Evolutionary conservation across 2,329 filamentous ascomycete genomes (phyloP).

Genomic region (Ascochyta lentis): DNA sequence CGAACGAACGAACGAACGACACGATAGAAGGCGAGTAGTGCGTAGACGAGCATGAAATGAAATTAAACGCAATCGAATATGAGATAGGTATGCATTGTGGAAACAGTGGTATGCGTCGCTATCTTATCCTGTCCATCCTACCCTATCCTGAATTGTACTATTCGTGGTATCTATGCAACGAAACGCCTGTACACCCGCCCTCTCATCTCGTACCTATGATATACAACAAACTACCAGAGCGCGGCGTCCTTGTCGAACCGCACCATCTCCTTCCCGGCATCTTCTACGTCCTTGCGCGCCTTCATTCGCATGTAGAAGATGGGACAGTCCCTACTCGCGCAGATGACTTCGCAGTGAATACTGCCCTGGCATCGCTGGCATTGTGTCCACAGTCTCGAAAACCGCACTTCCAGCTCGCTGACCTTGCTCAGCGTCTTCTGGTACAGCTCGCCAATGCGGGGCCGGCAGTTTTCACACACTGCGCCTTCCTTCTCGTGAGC

Average conservation of each 20-base stretch:
- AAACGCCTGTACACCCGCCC: slow-evolving; percentile 1
- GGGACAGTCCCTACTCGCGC: slow-evolving; percentile 92
- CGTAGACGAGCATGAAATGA: no score
- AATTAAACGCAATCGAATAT: no score
- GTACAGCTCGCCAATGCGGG: slow-evolving; percentile 89
- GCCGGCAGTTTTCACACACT: slow-evolving; percentile 84
- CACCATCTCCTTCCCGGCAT: slow-evolving; percentile 86
- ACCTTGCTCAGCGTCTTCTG: slow-evolving; percentile 87
- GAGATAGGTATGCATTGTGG: not conserved
- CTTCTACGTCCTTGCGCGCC: slow-evolving; percentile 98
- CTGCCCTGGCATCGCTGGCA: slow-evolving; percentile 97
- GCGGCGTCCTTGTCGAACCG: slow-evolving; percentile 88
- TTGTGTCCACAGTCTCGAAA: slow-evolving; percentile 94
- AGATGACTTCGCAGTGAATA: slow-evolving; percentile 98
- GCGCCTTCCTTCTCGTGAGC: slow-evolving; percentile 83
- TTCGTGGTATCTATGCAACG: slow-evolving; percentile 9
- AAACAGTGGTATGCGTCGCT: not conserved
- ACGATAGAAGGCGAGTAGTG: no score
- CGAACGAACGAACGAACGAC: no score
- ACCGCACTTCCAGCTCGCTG: slow-evolving; percentile 90
- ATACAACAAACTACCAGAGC: slow-evolving; percentile 59
- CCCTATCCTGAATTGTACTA: not conserved
- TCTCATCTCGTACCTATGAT: not conserved
- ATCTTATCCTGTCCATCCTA: not conserved
- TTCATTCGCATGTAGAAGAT: slow-evolving; percentile 99